phyloP scores from a whole-genome alignment of 495 filamentous ascomycete genomes.

The Copromyces sp. region DNA sequence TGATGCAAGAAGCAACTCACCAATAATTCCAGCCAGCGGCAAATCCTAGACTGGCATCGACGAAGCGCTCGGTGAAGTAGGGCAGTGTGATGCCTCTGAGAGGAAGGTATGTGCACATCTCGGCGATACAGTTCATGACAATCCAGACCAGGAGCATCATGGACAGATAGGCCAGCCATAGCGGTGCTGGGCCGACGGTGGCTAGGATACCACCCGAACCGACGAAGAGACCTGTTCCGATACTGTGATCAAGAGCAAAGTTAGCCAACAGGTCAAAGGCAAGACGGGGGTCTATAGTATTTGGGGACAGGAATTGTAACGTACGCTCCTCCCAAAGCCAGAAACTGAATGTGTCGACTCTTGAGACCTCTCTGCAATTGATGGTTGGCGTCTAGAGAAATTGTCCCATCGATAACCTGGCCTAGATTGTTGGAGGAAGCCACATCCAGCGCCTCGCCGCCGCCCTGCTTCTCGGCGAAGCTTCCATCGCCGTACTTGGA shows the following conservation, averaged over 20 bases:
- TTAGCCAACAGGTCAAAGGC: background rate
- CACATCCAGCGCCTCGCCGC: background rate
- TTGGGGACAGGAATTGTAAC: background rate
- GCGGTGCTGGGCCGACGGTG: constrained; percentile 36
- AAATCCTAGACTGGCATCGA: constrained; percentile 68
- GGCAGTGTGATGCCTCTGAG: constrained; percentile 45
- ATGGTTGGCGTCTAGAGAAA: constrained; percentile 13
- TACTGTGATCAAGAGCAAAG: constrained; percentile 20
- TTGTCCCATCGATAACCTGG: constrained; percentile 11
- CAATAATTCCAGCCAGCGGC: constrained; percentile 72
- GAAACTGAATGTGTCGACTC: constrained; percentile 60
- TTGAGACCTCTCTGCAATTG: constrained; percentile 52
- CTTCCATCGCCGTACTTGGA: background rate
- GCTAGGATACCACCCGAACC: constrained; percentile 40
- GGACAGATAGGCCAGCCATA: constrained; percentile 44
- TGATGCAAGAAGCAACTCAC: constrained; percentile 1
- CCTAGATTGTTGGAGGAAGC: background rate
- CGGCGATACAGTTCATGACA: constrained; percentile 38
- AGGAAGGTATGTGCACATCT: constrained; percentile 54
- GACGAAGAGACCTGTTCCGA: constrained; percentile 55
- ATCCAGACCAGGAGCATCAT: constrained; percentile 35
- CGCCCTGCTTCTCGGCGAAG: background rate
- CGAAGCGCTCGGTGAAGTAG: constrained; percentile 62
- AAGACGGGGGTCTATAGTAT: background rate
- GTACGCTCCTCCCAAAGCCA: constrained; percentile 54